Evolutionary conservation across 176 grass and related monocot genomes (phyloP).

Genomic region (Canna indica): DNA sequence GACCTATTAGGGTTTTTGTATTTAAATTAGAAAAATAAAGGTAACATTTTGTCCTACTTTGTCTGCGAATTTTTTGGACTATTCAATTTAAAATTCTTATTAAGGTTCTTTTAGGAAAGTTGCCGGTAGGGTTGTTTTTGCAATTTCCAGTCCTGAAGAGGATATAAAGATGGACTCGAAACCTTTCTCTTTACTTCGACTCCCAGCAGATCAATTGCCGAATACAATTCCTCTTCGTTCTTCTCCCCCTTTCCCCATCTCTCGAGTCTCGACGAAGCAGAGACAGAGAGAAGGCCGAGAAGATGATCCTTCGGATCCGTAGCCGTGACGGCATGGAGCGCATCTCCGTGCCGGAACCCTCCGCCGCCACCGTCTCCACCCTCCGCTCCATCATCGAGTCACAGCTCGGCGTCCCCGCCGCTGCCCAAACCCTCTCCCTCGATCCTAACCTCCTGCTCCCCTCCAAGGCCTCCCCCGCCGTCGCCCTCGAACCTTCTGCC

Average conservation of each 20-base stretch:
- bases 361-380: conserved; percentile 48
- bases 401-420: conserved; percentile 40
- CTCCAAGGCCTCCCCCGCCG: neutral
- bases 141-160: too few species aligned
- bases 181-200: too few species aligned
- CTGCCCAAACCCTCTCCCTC: conserved; percentile 54
- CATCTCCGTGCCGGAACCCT: conserved; percentile 40
- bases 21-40: too few species aligned
- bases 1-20: too few species aligned
- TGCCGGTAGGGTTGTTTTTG: too few species aligned
- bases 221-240: neutral
- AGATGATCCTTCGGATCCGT: conserved; percentile 78
- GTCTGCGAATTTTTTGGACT: too few species aligned
- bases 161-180: too few species aligned
- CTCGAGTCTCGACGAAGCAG: neutral
- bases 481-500: conserved; percentile 23
- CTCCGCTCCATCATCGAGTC: conserved; percentile 53
- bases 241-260: neutral
- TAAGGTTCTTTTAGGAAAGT: too few species aligned
- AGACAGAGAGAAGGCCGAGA: neutral
- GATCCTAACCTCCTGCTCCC: conserved; percentile 48
- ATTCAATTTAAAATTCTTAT: too few species aligned
- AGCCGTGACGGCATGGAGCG: conserved; percentile 77
- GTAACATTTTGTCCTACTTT: too few species aligned
- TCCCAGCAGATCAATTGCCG: too few species aligned